phyloP scores from a whole-genome alignment of 345 rosid genomes.

The Gossypium thurberi region DNA sequence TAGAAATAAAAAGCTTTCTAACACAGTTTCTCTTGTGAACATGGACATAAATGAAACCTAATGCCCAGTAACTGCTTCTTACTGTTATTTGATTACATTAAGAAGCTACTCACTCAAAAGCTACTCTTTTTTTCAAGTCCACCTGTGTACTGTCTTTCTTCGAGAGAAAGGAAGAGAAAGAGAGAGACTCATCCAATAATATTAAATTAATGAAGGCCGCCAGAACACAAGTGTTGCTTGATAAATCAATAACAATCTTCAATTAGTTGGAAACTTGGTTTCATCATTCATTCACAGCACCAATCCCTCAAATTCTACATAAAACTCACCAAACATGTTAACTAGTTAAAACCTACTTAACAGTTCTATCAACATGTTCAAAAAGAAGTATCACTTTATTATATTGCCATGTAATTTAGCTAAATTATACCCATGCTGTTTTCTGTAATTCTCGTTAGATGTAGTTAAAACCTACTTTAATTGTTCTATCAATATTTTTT shows the following conservation, averaged over 20 bases:
- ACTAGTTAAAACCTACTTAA: background rate
- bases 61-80: background rate
- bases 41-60: background rate
- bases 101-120: background rate
- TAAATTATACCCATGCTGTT: no score
- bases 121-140: background rate
- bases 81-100: background rate
- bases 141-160: background rate
- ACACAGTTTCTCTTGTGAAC: background rate
- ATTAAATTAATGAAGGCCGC: background rate
- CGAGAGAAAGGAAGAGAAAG: background rate
- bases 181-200: background rate
- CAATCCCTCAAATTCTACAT: background rate
- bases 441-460: no score
- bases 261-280: background rate
- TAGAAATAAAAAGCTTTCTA: background rate
- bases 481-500: background rate
- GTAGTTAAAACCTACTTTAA: background rate
- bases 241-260: background rate
- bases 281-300: background rate
- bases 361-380: background rate
- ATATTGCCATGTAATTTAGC: no score
- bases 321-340: background rate
- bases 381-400: no score
- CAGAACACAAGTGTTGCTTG: background rate